phyloP scores from a whole-genome alignment of 1,284 basidiomycete genomes.

The Sanghuangporus baumii region DNA sequence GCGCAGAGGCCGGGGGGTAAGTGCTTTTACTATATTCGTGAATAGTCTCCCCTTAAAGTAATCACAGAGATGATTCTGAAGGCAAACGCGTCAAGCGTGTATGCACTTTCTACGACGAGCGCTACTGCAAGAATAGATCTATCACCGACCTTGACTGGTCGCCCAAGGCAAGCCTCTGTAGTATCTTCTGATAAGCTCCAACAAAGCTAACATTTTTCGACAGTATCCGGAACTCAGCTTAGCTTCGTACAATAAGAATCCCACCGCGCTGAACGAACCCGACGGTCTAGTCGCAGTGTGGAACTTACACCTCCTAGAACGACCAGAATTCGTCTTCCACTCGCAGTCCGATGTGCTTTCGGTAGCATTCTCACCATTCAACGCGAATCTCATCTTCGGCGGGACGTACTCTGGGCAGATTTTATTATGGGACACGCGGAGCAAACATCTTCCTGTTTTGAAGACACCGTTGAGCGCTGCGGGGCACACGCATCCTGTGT shows the following conservation, averaged over 20 bases:
- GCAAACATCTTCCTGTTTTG: slow-evolving; percentile 90
- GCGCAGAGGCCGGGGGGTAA: slow-evolving; percentile 69
- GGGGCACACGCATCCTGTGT: slow-evolving; percentile 97
- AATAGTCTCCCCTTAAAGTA: slow-evolving; percentile 7
- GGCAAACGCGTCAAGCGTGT: slow-evolving; percentile 82
- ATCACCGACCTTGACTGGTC: slow-evolving; percentile 98
- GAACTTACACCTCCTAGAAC: slow-evolving; percentile 92
- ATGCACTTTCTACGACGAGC: slow-evolving; percentile 86
- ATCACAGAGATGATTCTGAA: slow-evolving; percentile 77
- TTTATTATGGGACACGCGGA: slow-evolving; percentile 96
- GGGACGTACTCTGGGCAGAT: slow-evolving; percentile 99
- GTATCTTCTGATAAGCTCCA: not conserved
- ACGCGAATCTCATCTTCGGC: slow-evolving; percentile 94
- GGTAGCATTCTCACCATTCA: slow-evolving; percentile 95
- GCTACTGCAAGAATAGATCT: slow-evolving; percentile 85
- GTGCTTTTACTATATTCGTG: slow-evolving; percentile 24
- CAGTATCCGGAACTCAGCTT: slow-evolving; percentile 95
- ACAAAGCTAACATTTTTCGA: slow-evolving; percentile 1
- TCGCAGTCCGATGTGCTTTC: slow-evolving; percentile 97
- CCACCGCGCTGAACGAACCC: slow-evolving; percentile 85
- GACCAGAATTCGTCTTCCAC: slow-evolving; percentile 97
- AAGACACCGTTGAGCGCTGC: slow-evolving; percentile 94
- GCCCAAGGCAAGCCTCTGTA: slow-evolving; percentile 59
- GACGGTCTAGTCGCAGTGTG: slow-evolving; percentile 97
- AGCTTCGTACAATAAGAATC: slow-evolving; percentile 96